These are phyloP conservation scores for Conringia planisiliqua DNA, from an alignment of 345 rosid genomes.

Conservation along the genomic window DNA sequence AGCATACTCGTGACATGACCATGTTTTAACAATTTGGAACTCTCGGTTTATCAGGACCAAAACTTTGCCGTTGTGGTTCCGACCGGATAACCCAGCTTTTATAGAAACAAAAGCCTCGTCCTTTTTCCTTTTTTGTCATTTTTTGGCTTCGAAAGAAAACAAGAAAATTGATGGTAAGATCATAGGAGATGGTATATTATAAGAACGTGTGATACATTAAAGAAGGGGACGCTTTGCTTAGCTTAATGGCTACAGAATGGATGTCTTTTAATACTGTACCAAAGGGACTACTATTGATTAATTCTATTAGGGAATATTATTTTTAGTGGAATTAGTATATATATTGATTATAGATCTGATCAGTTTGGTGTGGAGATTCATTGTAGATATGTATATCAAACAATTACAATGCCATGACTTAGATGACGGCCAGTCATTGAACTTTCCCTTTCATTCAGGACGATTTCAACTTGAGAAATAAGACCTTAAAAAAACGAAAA, in stretches of 20 bases:
- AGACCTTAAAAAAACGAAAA: neutral
- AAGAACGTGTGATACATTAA: conserved; percentile 28
- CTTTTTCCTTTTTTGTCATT: neutral
- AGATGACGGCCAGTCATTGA: neutral
- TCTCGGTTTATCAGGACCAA: conserved; percentile 16
- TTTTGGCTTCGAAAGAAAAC: neutral
- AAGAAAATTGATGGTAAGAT: conserved; percentile 1
- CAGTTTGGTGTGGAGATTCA: conserved; percentile 7
- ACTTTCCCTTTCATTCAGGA: conserved; percentile 1
- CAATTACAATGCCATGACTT: conserved; percentile 14
- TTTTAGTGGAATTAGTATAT: neutral
- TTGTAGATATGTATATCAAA: neutral
- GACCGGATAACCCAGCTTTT: neutral
- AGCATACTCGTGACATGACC: conserved; percentile 14
- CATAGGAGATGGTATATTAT: conserved; percentile 3
- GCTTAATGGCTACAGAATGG: conserved; percentile 7
- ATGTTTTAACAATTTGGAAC: neutral
- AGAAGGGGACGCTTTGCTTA: neutral
- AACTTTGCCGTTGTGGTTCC: neutral
- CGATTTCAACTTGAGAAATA: neutral
- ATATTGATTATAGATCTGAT: neutral
- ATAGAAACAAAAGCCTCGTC: neutral
- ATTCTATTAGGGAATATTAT: neutral
- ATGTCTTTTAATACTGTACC: conserved; percentile 23
- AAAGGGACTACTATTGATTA: neutral